phyloP scores from a whole-genome alignment of 768 basidiomycete genomes.

The Phanerodontia chrysosporium region DNA sequence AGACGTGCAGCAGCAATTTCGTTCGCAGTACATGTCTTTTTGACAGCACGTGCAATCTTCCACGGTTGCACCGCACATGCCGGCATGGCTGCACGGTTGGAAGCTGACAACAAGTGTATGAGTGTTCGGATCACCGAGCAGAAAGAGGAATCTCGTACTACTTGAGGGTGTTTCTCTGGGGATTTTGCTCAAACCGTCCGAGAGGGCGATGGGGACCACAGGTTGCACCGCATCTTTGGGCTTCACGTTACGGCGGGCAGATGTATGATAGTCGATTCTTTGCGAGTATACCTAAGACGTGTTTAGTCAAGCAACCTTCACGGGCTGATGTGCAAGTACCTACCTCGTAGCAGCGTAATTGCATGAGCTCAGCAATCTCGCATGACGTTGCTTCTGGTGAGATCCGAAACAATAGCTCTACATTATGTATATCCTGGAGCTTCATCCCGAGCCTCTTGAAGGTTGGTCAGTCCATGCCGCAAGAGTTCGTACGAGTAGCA shows the following conservation, averaged over 20 bases:
- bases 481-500: too few species aligned
- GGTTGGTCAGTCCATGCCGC: too few species aligned
- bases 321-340: background rate
- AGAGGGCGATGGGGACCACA: too few species aligned
- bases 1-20: conserved; percentile 47
- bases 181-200: too few species aligned
- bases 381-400: conserved; percentile 47
- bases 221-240: too few species aligned
- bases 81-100: conserved; percentile 51
- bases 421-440: conserved; percentile 30
- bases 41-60: conserved; percentile 45
- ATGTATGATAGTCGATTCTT: background rate
- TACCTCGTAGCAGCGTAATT: conserved; percentile 61
- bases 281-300: background rate
- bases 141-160: too few species aligned
- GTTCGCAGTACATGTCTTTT: conserved; percentile 50
- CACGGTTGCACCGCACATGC: conserved; percentile 41
- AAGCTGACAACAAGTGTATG: conserved; percentile 28
- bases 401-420: conserved; percentile 38
- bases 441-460: background rate
- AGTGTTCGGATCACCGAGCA: conserved; percentile 23
- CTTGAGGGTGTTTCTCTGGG: too few species aligned
- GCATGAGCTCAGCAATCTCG: conserved; percentile 49
- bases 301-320: background rate
- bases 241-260: too few species aligned